These are phyloP conservation scores for Entelexis paramagnoliae DNA, from an alignment of 1,139 yeast species.

Conservation along the genomic window DNA sequence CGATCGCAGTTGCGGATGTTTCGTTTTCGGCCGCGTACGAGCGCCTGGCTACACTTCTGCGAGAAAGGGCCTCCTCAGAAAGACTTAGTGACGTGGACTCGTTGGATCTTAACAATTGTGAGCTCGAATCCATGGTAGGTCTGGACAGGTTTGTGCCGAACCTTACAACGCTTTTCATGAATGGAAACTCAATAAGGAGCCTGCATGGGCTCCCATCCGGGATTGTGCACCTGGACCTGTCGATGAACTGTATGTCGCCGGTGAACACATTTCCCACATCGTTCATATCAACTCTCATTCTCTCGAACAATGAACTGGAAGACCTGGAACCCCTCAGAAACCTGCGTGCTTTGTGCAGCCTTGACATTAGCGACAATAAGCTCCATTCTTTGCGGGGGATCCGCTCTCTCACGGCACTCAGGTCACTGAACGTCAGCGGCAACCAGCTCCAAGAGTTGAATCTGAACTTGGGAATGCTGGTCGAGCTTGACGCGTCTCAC, in stretches of 20 bases:
- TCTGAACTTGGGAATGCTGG: constrained; percentile 17
- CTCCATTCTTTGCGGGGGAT: constrained; percentile 20
- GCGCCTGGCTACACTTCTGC: constrained; percentile 14
- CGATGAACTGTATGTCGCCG: constrained; percentile 17
- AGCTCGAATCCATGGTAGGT: constrained; percentile 21
- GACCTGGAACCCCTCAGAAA: constrained; percentile 20
- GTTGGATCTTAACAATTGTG: constrained; percentile 18
- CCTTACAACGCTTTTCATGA: constrained; percentile 16
- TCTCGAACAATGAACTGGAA: constrained; percentile 19
- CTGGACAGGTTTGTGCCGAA: constrained; percentile 21
- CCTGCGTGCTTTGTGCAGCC: constrained; percentile 21
- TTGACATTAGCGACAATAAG: constrained; percentile 22
- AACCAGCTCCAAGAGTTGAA: constrained; percentile 19
- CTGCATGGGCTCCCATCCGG: constrained; percentile 23
- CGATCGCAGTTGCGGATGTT: constrained; percentile 19
- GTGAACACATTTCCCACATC: constrained; percentile 20
- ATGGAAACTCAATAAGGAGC: constrained; percentile 17
- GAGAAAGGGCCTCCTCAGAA: constrained; percentile 13
- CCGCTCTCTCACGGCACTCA: constrained; percentile 20
- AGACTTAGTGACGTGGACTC: constrained; percentile 13
- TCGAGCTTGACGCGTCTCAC: constrained; percentile 21
- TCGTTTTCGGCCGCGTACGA: constrained; percentile 20
- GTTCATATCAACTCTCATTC: constrained; percentile 20
- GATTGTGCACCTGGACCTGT: constrained; percentile 20
- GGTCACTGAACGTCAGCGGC: constrained; percentile 18